These are phyloP conservation scores for Sporormia fimetaria DNA, from an alignment of 495 filamentous ascomycete genomes.

Conservation along the genomic window DNA sequence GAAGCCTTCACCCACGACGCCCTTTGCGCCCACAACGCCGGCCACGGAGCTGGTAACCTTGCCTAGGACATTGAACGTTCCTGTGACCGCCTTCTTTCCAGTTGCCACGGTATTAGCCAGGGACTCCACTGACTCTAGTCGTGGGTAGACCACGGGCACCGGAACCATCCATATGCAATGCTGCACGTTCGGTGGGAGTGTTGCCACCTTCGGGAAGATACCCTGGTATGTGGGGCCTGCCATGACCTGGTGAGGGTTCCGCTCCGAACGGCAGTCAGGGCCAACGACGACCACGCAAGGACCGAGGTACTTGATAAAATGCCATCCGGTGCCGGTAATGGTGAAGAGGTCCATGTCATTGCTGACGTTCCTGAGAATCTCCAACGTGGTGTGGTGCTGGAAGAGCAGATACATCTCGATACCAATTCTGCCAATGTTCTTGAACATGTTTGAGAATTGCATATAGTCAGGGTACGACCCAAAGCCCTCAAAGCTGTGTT, in stretches of 20 bases:
- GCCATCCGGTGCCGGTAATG: slow-evolving; percentile 92
- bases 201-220: slow-evolving; percentile 87
- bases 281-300: slow-evolving; percentile 84
- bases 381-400: slow-evolving; percentile 93
- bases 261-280: slow-evolving; percentile 80
- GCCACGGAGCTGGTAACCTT: slow-evolving; percentile 90
- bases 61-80: slow-evolving; percentile 85
- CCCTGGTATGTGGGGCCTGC: slow-evolving; percentile 96
- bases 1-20: slow-evolving; percentile 81
- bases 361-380: slow-evolving; percentile 75
- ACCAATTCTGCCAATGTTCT: slow-evolving; percentile 93
- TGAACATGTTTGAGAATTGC: slow-evolving; percentile 95
- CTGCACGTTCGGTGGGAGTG: slow-evolving; percentile 83
- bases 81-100: slow-evolving; percentile 89
- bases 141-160: slow-evolving; percentile 82
- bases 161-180: slow-evolving; percentile 93
- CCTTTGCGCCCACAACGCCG: slow-evolving; percentile 87
- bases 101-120: slow-evolving; percentile 85
- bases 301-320: slow-evolving; percentile 92
- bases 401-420: slow-evolving; percentile 99
- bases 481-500: slow-evolving; percentile 81
- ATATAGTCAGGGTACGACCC: slow-evolving; percentile 96
- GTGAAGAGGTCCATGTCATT: slow-evolving; percentile 90
- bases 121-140: slow-evolving; percentile 80
- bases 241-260: slow-evolving; percentile 83